Conservation (phyloP, 257 asterid species). For the Rehmannia glutinosa region DNA sequence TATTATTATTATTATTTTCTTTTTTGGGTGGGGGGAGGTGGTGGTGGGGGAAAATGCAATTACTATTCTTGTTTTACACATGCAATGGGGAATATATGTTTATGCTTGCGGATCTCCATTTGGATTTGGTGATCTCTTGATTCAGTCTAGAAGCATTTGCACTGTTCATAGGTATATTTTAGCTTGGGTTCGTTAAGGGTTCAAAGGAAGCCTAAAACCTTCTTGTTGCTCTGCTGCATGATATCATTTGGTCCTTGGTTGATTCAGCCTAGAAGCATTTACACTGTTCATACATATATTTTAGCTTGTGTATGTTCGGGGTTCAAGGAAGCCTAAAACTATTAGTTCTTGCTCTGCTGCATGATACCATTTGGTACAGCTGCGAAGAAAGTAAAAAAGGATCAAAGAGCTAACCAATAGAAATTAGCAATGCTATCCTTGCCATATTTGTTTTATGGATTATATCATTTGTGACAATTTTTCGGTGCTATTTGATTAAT, state of each 20-base stretch:
- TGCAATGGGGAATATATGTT: background rate
- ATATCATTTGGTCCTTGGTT: background rate
- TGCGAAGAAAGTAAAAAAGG: background rate
- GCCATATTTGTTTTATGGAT: background rate
- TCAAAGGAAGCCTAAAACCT: background rate
- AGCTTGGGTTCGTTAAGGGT: background rate
- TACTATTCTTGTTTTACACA: background rate
- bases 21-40: background rate
- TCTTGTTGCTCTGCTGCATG: background rate
- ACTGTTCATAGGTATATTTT: background rate
- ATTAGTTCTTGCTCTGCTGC: background rate
- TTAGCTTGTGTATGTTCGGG: background rate
- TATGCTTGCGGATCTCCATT: background rate
- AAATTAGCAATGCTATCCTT: too few species aligned
- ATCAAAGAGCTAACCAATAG: too few species aligned
- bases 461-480: background rate
- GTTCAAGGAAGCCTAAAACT: background rate
- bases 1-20: background rate
- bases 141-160: too few species aligned
- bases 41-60: background rate
- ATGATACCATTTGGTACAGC: background rate
- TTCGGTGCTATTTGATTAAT: conserved; percentile 20
- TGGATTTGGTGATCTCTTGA: too few species aligned
- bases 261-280: background rate
- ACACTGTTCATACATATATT: background rate